Evolutionary conservation across 805 yeast species (phyloP).

Genomic region (Zygoascus bituminiphila): DNA sequence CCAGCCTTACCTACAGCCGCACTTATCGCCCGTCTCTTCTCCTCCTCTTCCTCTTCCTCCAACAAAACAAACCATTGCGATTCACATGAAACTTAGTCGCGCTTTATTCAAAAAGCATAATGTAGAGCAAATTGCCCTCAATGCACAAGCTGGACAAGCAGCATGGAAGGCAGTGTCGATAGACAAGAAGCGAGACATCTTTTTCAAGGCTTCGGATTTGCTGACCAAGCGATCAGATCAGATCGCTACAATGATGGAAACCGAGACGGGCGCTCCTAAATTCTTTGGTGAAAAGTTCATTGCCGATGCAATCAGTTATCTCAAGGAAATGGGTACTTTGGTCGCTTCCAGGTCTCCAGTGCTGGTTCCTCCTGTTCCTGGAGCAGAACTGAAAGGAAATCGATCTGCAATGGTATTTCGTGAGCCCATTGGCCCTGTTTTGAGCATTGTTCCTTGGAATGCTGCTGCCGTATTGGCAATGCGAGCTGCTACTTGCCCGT

Average conservation of each 20-base stretch:
- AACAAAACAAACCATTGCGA: too few species aligned
- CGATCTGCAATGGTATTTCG: slow-evolving; percentile 60
- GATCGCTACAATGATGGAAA: slow-evolving; percentile 31
- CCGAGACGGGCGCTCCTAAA: slow-evolving; percentile 43
- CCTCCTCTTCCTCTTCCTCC: too few species aligned
- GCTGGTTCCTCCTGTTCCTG: slow-evolving; percentile 37
- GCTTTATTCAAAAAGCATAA: too few species aligned
- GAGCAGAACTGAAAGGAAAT: slow-evolving; percentile 52
- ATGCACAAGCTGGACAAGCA: not conserved
- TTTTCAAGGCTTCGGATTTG: slow-evolving; percentile 9
- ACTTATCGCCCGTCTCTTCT: too few species aligned
- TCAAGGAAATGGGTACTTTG: slow-evolving; percentile 69
- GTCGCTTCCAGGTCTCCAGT: slow-evolving; percentile 40
- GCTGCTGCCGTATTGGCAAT: slow-evolving; percentile 78
- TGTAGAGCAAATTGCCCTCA: too few species aligned
- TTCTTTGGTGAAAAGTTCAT: slow-evolving; percentile 60
- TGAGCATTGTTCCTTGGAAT: slow-evolving; percentile 84
- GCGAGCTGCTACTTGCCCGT: slow-evolving; percentile 77
- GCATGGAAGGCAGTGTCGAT: slow-evolving; percentile 5
- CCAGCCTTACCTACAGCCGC: too few species aligned
- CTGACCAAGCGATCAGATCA: slow-evolving; percentile 4
- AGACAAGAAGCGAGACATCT: slow-evolving; percentile 5
- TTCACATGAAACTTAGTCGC: too few species aligned
- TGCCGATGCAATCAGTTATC: slow-evolving; percentile 58
- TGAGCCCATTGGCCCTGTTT: slow-evolving; percentile 83